These are phyloP conservation scores for Mycosphaerella sp. DNA, from an alignment of 2,329 filamentous ascomycete genomes.

Conservation along the genomic window DNA sequence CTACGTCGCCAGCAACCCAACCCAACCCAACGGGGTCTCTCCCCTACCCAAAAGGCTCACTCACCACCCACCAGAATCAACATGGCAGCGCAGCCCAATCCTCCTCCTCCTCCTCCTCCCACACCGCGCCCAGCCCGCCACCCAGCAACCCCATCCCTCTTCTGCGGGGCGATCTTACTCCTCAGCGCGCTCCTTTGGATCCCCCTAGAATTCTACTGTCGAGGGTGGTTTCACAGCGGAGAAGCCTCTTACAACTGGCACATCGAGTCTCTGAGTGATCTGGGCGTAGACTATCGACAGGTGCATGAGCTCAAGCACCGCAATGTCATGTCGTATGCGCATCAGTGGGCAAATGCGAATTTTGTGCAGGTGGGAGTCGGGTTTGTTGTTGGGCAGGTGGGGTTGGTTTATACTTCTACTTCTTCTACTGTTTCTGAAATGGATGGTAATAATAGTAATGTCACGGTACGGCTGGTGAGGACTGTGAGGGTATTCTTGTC, in stretches of 20 bases:
- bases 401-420: constrained; percentile 10
- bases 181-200: constrained; percentile 10
- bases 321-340: constrained; percentile 15
- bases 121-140: neutral
- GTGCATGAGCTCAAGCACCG: constrained; percentile 23
- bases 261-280: constrained; percentile 20
- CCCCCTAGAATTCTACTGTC: constrained; percentile 13
- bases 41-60: too few relatives aligned
- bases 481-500: constrained; percentile 9
- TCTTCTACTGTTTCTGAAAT: too few relatives aligned
- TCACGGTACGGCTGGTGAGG: too few relatives aligned
- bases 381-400: constrained; percentile 16
- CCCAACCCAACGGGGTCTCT: too few relatives aligned
- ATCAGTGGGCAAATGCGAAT: constrained; percentile 11
- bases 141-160: constrained; percentile 1
- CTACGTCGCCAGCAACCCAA: too few relatives aligned
- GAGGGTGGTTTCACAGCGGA: constrained; percentile 12
- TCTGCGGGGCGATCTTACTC: constrained; percentile 14
- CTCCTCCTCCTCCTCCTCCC: too few relatives aligned
- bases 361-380: constrained; percentile 16
- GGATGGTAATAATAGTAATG: too few relatives aligned
- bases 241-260: constrained; percentile 12
- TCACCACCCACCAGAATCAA: too few relatives aligned
- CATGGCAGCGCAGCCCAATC: too few relatives aligned
- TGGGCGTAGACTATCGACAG: constrained; percentile 23